A percentile compares a stretch with the other conserved stretches of the same genome.
Conservation (phyloP, 306 rosid species). For the Fragaria vesca region DNA sequence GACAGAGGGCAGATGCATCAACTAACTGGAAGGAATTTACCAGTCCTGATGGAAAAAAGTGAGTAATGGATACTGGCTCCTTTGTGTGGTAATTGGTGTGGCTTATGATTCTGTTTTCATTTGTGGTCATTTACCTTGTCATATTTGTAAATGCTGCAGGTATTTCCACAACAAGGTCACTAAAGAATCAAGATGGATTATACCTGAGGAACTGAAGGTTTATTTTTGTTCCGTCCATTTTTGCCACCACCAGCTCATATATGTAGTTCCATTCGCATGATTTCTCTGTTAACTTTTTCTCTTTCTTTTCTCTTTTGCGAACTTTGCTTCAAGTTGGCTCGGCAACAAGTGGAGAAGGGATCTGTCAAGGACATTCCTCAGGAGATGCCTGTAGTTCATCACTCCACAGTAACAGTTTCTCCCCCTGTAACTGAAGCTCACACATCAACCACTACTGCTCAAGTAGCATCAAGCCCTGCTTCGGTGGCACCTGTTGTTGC, state of each 20-base stretch:
- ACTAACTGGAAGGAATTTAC: slow-evolving; percentile 91
- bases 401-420: slow-evolving; percentile 42
- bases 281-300: slow-evolving; percentile 9
- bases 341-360: slow-evolving; percentile 62
- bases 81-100: slow-evolving; percentile 1
- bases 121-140: slow-evolving; percentile 19
- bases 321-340: slow-evolving; percentile 64
- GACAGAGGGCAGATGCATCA: slow-evolving; percentile 90
- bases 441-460: slow-evolving; percentile 40
- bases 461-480: slow-evolving; percentile 60
- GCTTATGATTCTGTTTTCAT: slow-evolving; percentile 16
- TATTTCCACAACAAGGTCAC: slow-evolving; percentile 80
- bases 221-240: slow-evolving; percentile 19
- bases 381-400: slow-evolving; percentile 33
- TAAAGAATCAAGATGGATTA: slow-evolving; percentile 84
- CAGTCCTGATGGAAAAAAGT: slow-evolving; percentile 94
- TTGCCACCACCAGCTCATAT: neutral
- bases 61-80: slow-evolving; percentile 32
- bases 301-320: slow-evolving; percentile 24
- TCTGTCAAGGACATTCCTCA: slow-evolving; percentile 44
- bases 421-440: slow-evolving; percentile 50
- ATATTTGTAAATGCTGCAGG: slow-evolving; percentile 50
- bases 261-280: slow-evolving; percentile 5
- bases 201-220: slow-evolving; percentile 91
- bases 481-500: slow-evolving; percentile 60